Percentiles rank a stretch among this genome's conserved stretches.
Conservation (phyloP, 495 filamentous ascomycete genomes). For the Bacidia gigantensis region DNA sequence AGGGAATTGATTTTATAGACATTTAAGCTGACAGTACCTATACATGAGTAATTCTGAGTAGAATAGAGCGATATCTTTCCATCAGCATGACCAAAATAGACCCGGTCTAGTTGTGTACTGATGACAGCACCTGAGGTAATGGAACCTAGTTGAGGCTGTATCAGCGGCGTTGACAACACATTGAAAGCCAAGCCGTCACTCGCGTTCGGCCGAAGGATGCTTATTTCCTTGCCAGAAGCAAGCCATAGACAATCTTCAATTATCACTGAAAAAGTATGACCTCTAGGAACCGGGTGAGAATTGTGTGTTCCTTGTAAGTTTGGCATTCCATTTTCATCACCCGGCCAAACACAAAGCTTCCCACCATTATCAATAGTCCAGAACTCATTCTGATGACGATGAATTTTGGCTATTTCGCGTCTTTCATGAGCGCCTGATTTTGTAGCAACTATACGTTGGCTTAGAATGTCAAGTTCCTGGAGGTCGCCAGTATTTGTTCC, state of each 20-base stretch:
- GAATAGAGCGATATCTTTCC: constrained; percentile 92
- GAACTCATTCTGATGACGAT: constrained; percentile 73
- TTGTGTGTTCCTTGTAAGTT: constrained; percentile 52
- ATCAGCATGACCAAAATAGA: constrained; percentile 86
- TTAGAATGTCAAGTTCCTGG: constrained; percentile 68
- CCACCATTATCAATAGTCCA: constrained; percentile 92
- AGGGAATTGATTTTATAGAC: constrained; percentile 92
- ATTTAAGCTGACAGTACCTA: constrained; percentile 69
- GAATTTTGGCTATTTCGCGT: constrained; percentile 73
- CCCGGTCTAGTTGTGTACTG: constrained; percentile 57
- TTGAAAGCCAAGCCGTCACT: constrained; percentile 57
- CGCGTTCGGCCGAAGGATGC: constrained; percentile 63
- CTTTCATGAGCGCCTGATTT: constrained; percentile 63
- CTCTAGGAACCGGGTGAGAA: constrained; percentile 59
- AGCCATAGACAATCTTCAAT: constrained; percentile 74
- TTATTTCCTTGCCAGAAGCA: constrained; percentile 73
- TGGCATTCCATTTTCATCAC: constrained; percentile 61
- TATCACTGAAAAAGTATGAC: constrained; percentile 77
- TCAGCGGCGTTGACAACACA: constrained; percentile 51
- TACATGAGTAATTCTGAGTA: constrained; percentile 52
- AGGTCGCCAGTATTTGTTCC: constrained; percentile 79
- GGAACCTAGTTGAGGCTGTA: constrained; percentile 54
- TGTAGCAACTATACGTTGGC: constrained; percentile 49
- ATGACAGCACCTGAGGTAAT: constrained; percentile 76
- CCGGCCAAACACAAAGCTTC: constrained; percentile 73